phyloP scores from a whole-genome alignment of 768 basidiomycete species.

The Calocera cornea region DNA sequence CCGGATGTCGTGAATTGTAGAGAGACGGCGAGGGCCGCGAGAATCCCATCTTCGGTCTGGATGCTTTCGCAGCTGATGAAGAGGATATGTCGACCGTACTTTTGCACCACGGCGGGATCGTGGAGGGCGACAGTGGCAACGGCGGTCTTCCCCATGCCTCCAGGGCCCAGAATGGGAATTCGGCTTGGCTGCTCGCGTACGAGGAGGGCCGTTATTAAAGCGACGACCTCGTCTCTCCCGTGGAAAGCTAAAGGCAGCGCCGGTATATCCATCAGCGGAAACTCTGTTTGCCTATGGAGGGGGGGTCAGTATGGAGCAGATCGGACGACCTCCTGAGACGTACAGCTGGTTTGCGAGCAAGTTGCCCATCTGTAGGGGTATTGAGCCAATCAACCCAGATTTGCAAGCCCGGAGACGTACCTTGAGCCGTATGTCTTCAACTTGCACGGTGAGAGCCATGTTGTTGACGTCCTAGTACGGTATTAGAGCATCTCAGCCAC shows the following conservation, averaged over 20 bases:
- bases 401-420: too few relatives aligned
- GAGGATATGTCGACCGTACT: slow-evolving; percentile 20
- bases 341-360: too few relatives aligned
- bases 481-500: too few relatives aligned
- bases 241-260: neutral
- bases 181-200: neutral
- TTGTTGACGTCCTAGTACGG: too few relatives aligned
- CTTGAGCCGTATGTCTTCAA: too few relatives aligned
- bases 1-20: slow-evolving; percentile 19
- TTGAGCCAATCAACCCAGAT: too few relatives aligned
- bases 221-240: neutral
- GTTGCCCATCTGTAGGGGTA: too few relatives aligned
- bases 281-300: too few relatives aligned
- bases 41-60: slow-evolving; percentile 18
- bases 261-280: neutral
- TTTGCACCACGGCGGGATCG: slow-evolving; percentile 14
- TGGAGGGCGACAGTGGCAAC: slow-evolving; percentile 26
- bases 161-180: slow-evolving; percentile 19
- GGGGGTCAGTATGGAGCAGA: too few relatives aligned
- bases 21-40: slow-evolving; percentile 18
- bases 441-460: too few relatives aligned
- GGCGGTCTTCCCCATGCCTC: slow-evolving; percentile 33
- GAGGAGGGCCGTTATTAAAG: neutral
- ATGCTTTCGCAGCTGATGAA: slow-evolving; percentile 28
- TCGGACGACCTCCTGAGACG: too few relatives aligned